These are phyloP conservation scores for Umbelopsis sp. DNA, from an alignment of 192 early-diverging fungal genomes.

Conservation along the genomic window DNA sequence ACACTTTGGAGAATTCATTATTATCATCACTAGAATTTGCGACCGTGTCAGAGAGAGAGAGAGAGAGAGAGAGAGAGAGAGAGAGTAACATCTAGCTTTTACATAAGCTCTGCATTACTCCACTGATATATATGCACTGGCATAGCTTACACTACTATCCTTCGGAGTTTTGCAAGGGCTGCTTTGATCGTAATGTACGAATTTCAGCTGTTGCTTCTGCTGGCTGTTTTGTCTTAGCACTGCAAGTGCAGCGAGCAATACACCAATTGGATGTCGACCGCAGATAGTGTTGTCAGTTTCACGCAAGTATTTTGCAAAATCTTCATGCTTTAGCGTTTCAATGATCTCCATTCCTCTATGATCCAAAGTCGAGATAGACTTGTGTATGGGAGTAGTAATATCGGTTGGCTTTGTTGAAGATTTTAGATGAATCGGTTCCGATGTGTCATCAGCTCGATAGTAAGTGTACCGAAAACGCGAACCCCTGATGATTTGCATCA, in stretches of 20 bases:
- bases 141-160: conserved; percentile 84
- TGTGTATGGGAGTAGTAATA: conserved; percentile 61
- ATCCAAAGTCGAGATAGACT: conserved; percentile 83
- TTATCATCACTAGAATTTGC: too few relatives aligned
- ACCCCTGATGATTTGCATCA: conserved; percentile 54
- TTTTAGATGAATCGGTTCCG: conserved; percentile 11
- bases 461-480: conserved; percentile 82
- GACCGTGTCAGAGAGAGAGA: too few relatives aligned
- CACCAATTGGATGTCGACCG: conserved; percentile 87
- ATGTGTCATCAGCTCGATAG: conserved; percentile 43
- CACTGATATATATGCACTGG: conserved; percentile 51
- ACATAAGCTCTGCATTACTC: background rate
- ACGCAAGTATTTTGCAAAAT: conserved; percentile 72
- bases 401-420: conserved; percentile 19
- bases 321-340: conserved; percentile 58
- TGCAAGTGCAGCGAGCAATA: conserved; percentile 74
- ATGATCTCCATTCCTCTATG: conserved; percentile 80
- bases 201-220: conserved; percentile 50
- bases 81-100: too few relatives aligned
- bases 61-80: too few relatives aligned
- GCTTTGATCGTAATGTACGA: conserved; percentile 88
- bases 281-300: conserved; percentile 93
- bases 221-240: conserved; percentile 26
- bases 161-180: conserved; percentile 53
- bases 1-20: conserved; percentile 1